Conservation (phyloP, 768 basidiomycete species). For the Boletus patriciae region DNA sequence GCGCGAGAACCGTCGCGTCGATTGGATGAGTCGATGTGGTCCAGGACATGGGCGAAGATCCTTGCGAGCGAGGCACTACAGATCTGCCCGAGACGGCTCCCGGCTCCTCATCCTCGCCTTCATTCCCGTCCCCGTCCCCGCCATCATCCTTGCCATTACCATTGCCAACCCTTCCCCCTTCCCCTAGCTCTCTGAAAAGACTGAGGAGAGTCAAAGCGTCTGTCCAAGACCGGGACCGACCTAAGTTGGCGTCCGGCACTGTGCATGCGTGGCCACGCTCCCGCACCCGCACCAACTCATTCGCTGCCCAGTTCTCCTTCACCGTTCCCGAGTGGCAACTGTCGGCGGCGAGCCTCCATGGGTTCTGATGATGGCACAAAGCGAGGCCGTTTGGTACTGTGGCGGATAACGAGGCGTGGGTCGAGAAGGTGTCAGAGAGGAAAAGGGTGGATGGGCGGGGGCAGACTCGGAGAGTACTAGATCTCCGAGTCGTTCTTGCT, state of each 20-base stretch:
- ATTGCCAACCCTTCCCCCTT: too few species aligned
- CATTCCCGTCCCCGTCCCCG: too few species aligned
- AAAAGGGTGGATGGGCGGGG: too few species aligned
- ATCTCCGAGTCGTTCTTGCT: too few species aligned
- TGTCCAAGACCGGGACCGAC: background rate
- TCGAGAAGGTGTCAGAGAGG: conserved; percentile 38
- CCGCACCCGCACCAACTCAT: conserved; percentile 39
- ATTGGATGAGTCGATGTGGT: background rate
- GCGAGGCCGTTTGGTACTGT: conserved; percentile 56
- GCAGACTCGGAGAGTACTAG: too few species aligned
- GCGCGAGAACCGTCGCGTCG: background rate
- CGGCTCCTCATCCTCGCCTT: background rate
- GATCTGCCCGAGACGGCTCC: conserved; percentile 18
- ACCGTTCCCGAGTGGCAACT: too few species aligned
- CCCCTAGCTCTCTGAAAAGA: conserved; percentile 17
- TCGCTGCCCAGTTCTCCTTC: conserved; percentile 64
- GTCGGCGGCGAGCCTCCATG: too few species aligned
- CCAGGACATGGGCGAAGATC: background rate
- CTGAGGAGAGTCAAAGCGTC: background rate
- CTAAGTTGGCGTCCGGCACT: conserved; percentile 29
- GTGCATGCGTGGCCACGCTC: conserved; percentile 40
- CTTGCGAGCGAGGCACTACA: conserved; percentile 8
- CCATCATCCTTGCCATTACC: too few species aligned
- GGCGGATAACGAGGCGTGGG: conserved; percentile 45
- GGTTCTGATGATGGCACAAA: too few species aligned